phyloP scores from a whole-genome alignment of 441 rosid species.

The Capsella rubella region DNA sequence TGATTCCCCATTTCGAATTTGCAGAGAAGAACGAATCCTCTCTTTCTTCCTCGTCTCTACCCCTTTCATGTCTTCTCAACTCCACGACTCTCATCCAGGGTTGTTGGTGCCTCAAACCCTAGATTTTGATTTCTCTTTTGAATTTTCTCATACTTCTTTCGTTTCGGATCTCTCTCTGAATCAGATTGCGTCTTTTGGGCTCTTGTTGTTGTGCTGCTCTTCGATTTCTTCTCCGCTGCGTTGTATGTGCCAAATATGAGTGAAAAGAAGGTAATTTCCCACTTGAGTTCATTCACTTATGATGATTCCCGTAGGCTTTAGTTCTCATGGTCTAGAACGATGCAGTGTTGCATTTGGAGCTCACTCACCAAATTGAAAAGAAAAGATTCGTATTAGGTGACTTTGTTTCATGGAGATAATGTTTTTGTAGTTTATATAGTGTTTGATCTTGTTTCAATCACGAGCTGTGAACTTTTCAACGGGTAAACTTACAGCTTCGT shows the following conservation, averaged over 20 bases:
- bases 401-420: conserved; percentile 9
- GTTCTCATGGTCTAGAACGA: conserved; percentile 16
- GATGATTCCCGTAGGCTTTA: conserved; percentile 3
- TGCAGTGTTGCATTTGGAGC: conserved; percentile 11
- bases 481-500: neutral
- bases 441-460: conserved; percentile 7
- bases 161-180: conserved; percentile 43
- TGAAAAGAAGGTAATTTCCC: conserved; percentile 62
- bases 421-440: conserved; percentile 1
- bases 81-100: conserved; percentile 57
- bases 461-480: conserved; percentile 13
- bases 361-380: neutral
- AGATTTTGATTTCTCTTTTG: conserved; percentile 39
- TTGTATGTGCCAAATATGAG: conserved; percentile 59
- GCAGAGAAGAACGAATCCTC: conserved; percentile 57
- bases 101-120: conserved; percentile 58
- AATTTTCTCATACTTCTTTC: conserved; percentile 42
- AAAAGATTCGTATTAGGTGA: neutral
- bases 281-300: neutral
- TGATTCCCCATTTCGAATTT: conserved; percentile 52
- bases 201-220: conserved; percentile 30
- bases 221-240: conserved; percentile 36
- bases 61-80: conserved; percentile 90
- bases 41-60: conserved; percentile 45
- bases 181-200: conserved; percentile 33